These are phyloP conservation scores for Globisporangium polare DNA, from an alignment of 352 stramenopile genomes.

Conservation along the genomic window DNA sequence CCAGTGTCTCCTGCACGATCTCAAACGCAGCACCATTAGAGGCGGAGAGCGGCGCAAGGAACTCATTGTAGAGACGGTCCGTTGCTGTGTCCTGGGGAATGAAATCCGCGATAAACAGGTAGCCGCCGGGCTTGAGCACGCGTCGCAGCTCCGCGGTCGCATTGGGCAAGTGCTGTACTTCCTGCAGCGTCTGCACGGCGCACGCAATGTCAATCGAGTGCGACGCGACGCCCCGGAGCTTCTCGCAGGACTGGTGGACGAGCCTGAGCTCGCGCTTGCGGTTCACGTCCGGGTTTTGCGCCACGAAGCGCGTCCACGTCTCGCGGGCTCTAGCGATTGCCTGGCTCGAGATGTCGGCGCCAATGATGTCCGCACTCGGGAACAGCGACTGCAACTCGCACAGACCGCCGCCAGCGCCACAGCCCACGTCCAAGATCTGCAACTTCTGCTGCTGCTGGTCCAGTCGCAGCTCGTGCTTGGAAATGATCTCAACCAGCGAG, in stretches of 20 bases:
- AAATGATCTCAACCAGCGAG: slow-evolving; percentile 41
- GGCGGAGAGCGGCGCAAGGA: slow-evolving; percentile 31
- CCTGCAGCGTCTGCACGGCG: slow-evolving; percentile 62
- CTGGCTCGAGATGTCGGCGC: slow-evolving; percentile 59
- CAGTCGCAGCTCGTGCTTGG: slow-evolving; percentile 13
- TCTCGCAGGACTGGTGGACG: slow-evolving; percentile 64
- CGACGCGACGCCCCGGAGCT: slow-evolving; percentile 44
- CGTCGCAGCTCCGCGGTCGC: slow-evolving; percentile 52
- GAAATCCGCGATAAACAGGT: slow-evolving; percentile 67
- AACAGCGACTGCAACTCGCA: slow-evolving; percentile 58
- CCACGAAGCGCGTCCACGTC: slow-evolving; percentile 51
- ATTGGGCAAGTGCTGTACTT: slow-evolving; percentile 40
- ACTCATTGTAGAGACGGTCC: slow-evolving; percentile 34
- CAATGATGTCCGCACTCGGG: slow-evolving; percentile 42
- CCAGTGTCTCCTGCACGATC: slow-evolving; percentile 42
- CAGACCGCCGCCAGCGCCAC: slow-evolving; percentile 57
- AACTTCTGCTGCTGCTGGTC: slow-evolving; percentile 13
- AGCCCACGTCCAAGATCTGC: slow-evolving; percentile 62
- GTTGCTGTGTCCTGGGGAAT: slow-evolving; percentile 37
- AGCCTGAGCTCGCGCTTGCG: slow-evolving; percentile 37
- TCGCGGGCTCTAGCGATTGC: slow-evolving; percentile 63
- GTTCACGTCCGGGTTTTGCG: slow-evolving; percentile 29
- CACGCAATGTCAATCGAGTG: slow-evolving; percentile 54
- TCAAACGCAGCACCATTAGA: slow-evolving; percentile 28
- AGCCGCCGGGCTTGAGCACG: slow-evolving; percentile 54